phyloP scores from a whole-genome alignment of 306 rosid genomes.

The Luffa acutangula region DNA sequence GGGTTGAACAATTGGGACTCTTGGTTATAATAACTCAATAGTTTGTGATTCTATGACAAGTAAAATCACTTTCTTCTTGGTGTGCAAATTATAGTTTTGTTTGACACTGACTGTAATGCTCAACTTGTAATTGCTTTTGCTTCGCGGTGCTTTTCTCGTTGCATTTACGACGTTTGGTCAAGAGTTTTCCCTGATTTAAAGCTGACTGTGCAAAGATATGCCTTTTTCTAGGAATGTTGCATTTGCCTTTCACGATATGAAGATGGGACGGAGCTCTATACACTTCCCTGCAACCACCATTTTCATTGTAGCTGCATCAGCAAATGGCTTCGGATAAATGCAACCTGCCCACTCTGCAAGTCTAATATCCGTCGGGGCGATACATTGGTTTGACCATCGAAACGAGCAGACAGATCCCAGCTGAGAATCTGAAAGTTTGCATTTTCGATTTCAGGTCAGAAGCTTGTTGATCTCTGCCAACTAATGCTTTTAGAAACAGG shows the following conservation, averaged over 20 bases:
- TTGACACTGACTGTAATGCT: neutral
- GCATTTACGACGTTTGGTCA: neutral
- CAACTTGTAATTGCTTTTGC: neutral
- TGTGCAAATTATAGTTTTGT: neutral
- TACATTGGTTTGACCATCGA: constrained; percentile 46
- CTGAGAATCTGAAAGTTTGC: neutral
- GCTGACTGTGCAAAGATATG: constrained; percentile 2
- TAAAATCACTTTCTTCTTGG: neutral
- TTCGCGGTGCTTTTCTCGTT: neutral
- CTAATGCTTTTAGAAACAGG: constrained; percentile 5
- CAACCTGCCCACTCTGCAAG: constrained; percentile 87
- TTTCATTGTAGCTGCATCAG: constrained; percentile 75
- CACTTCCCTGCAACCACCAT: constrained; percentile 77
- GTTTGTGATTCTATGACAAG: neutral
- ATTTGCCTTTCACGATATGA: constrained; percentile 62
- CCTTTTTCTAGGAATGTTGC: constrained; percentile 56
- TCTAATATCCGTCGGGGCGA: constrained; percentile 51
- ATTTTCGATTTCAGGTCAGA: constrained; percentile 8
- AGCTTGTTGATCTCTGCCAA: constrained; percentile 4
- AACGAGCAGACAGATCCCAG: neutral
- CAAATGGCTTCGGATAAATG: constrained; percentile 73
- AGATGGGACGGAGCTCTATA: constrained; percentile 60
- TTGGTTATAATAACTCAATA: neutral
- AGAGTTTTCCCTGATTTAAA: neutral
- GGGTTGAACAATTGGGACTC: neutral